Evolutionary conservation across 169 alveolate species (phyloP), one percentile per base, ranked within the genome.

Genomic region (Babesia caballi): DNA sequence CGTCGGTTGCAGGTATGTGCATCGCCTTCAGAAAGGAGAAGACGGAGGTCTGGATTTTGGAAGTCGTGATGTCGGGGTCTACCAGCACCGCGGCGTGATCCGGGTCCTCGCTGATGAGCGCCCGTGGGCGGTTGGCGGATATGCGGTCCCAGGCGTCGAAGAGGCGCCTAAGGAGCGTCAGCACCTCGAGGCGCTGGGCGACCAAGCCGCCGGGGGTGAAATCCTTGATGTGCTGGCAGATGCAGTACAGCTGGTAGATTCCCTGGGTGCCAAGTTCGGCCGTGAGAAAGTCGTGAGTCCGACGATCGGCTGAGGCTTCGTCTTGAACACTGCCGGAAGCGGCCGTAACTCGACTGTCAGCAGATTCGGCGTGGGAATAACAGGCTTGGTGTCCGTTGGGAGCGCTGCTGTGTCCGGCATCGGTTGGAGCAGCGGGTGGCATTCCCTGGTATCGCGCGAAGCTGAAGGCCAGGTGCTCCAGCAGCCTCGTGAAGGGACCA

Each of bases 241-340:
- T 77, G 50, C 85, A 77, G 61, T 66, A 65, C 23, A 68, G 60
- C 27, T 77, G 85, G 38, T 77, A 77, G 14, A 67, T 57, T 23
- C 85, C 85, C 53, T 57, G 78, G 21, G 72, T 77, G n/a, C 85
- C 85, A 30, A 77, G n/a, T 12, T 63, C 42, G 28, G 21, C 63
- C 11, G 73, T 25, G 21, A 74, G 25, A 59, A 74, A 74, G 52
- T 63, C 61, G 15, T 5, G 14, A 1, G 69, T 12, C n/a, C 32
- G 54, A 27, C n/a, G 40, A 6, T 52, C 61, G 21, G 56, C 56
- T 40, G 47, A 40, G 9, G 47, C 47, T 11, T 40, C 47, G 9
- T 9, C 47, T 11, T 40, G 47, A 40, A 9, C 47, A 40, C 15
- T 15, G 9, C 19, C 9, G 3, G 56, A 12, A 19, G 35, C 19